These are phyloP conservation scores for Clohesyomyces aquaticus DNA, from an alignment of 495 filamentous ascomycete species.

Conservation along the genomic window DNA sequence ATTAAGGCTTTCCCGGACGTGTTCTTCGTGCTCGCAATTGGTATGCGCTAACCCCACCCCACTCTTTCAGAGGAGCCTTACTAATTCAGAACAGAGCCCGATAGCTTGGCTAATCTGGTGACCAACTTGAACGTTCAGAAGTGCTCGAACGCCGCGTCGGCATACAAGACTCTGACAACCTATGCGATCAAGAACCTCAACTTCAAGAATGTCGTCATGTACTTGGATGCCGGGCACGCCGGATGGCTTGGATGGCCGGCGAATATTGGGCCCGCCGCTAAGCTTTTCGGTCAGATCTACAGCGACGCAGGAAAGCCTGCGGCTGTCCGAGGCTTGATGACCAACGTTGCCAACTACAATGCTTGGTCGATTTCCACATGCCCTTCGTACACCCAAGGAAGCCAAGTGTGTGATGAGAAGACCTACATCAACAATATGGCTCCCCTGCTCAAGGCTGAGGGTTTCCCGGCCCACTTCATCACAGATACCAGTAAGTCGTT, in stretches of 20 bases:
- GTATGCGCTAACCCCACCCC: not conserved
- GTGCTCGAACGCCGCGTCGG: conserved; percentile 62
- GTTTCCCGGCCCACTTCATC: conserved; percentile 75
- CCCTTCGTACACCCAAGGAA: conserved; percentile 52
- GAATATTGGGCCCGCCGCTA: conserved; percentile 71
- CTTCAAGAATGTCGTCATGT: conserved; percentile 78
- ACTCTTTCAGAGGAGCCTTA: not conserved
- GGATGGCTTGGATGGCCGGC: conserved; percentile 83
- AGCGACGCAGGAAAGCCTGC: conserved; percentile 64
- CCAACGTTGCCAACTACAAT: conserved; percentile 81
- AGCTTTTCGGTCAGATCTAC: conserved; percentile 68
- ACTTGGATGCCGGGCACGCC: conserved; percentile 76
- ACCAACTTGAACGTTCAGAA: conserved; percentile 70
- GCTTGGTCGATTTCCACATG: conserved; percentile 42
- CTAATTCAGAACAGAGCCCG: conserved; percentile 67
- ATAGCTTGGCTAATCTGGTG: conserved; percentile 76
- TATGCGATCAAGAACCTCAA: conserved; percentile 73
- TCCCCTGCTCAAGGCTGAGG: conserved; percentile 59
- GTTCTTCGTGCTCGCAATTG: conserved; percentile 16
- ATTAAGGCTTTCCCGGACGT: conserved; percentile 19
- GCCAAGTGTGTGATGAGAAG: conserved; percentile 68
- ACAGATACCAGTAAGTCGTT: conserved; percentile 53
- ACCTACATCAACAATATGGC: conserved; percentile 68
- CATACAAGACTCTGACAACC: conserved; percentile 68
- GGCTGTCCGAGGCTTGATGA: conserved; percentile 70